A percentile compares a stretch with the other conserved stretches of the same genome.
Evolutionary conservation across 306 rosid genomes (phyloP).

Genomic region (Quercus variabilis): DNA sequence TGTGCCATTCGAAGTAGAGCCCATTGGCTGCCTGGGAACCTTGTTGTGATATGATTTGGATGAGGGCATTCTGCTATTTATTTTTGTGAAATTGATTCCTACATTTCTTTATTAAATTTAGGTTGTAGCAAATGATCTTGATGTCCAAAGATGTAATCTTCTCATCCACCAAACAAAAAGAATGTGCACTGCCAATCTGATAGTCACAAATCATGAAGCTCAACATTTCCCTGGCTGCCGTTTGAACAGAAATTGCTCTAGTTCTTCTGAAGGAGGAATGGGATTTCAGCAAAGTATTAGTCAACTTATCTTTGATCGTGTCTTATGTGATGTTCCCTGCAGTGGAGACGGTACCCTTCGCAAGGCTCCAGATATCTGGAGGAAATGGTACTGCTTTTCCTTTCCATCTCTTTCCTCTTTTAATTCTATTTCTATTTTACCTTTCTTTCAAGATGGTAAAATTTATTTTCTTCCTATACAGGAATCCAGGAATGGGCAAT

Average conservation of each 20-base stretch:
- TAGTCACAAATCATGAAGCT: constrained; percentile 99
- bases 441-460: constrained; percentile 4
- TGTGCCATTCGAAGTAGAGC: not conserved
- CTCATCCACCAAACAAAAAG: constrained; percentile 99
- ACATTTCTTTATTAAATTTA: constrained; percentile 27
- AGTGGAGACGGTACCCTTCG: constrained; percentile 99
- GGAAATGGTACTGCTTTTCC: constrained; percentile 75
- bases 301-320: constrained; percentile 87
- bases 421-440: not conserved
- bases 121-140: constrained; percentile 98
- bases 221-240: constrained; percentile 97
- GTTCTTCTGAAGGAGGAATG: constrained; percentile 22
- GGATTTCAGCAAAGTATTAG: constrained; percentile 33
- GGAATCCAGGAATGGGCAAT: constrained; percentile 88
- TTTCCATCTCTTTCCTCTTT: constrained; percentile 7
- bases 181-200: constrained; percentile 96
- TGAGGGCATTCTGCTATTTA: constrained; percentile 10
- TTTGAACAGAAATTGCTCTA: constrained; percentile 34
- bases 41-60: not conserved
- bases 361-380: constrained; percentile 99
- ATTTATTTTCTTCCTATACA: constrained; percentile 31
- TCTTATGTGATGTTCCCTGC: constrained; percentile 96
- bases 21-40: constrained; percentile 7
- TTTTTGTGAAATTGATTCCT: constrained; percentile 14
- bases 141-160: constrained; percentile 96